Evolutionary conservation across 2,329 filamentous ascomycete species (phyloP).

Genomic region (Paraphaeosphaeria minitans): DNA sequence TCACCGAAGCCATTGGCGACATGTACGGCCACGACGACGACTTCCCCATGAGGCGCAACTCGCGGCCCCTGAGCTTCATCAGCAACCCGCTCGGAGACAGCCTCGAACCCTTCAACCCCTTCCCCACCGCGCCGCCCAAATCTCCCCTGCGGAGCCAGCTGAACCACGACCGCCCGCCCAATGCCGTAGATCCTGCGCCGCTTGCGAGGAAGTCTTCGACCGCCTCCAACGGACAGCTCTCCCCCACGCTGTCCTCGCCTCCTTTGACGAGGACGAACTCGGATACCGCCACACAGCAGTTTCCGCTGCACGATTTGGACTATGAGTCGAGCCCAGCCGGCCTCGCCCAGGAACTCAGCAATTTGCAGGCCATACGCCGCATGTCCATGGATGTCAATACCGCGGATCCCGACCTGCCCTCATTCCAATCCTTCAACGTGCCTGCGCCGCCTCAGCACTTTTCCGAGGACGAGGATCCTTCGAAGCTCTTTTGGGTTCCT

Average conservation of each 20-base stretch:
- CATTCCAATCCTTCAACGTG: constrained; percentile 64
- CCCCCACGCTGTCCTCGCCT: constrained; percentile 50
- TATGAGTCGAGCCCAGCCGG: constrained; percentile 89
- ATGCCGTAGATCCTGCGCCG: constrained; percentile 19
- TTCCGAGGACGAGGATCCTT: constrained; percentile 82
- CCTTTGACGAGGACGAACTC: constrained; percentile 45
- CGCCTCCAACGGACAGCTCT: constrained; percentile 32
- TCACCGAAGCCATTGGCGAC: constrained; percentile 90
- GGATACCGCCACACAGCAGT: constrained; percentile 61
- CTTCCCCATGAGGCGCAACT: constrained; percentile 56
- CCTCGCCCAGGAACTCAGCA: constrained; percentile 89
- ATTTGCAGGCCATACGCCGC: constrained; percentile 84
- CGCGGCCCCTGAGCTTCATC: constrained; percentile 77
- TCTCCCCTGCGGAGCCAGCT: constrained; percentile 47
- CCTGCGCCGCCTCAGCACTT: constrained; percentile 71
- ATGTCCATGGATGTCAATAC: constrained; percentile 91
- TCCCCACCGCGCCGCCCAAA: constrained; percentile 48
- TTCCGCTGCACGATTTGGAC: constrained; percentile 80
- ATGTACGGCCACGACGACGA: constrained; percentile 85
- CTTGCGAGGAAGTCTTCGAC: constrained; percentile 20
- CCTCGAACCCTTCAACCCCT: constrained; percentile 47
- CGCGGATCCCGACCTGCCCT: constrained; percentile 75
- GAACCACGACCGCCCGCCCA: constrained; percentile 32
- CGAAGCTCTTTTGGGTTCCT: constrained; percentile 92
- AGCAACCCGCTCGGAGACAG: constrained; percentile 60